Conservation (phyloP, 73 alveolate genomes). For the Tetrahymena thermophila region DNA sequence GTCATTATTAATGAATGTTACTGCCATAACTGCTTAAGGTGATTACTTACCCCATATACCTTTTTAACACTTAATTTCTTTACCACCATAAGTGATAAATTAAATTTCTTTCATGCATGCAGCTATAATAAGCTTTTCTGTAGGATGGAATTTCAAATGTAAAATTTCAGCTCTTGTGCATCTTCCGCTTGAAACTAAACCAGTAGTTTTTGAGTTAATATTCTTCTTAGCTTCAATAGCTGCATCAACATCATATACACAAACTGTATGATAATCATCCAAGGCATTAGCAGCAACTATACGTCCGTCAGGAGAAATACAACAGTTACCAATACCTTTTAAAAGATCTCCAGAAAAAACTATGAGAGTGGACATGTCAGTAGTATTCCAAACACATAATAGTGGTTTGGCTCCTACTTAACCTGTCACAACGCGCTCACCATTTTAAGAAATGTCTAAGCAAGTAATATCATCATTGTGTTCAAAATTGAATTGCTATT, state of each 20-base stretch:
- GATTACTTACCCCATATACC: constrained; percentile 55
- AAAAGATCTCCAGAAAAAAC: constrained; percentile 71
- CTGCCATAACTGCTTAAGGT: constrained; percentile 76
- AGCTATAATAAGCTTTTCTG: constrained; percentile 65
- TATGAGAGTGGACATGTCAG: constrained; percentile 75
- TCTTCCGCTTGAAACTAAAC: constrained; percentile 74
- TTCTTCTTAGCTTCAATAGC: constrained; percentile 58
- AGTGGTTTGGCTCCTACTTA: constrained; percentile 94
- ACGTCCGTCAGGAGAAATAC: constrained; percentile 91
- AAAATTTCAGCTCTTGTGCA: constrained; percentile 82
- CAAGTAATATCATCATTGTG: constrained; percentile 94
- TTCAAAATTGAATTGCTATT: constrained; percentile 74
- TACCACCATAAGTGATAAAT: constrained; percentile 63
- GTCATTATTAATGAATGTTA: constrained; percentile 69
- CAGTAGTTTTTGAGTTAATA: constrained; percentile 58
- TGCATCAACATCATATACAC: constrained; percentile 79
- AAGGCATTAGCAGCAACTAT: constrained; percentile 84
- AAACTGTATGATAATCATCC: constrained; percentile 94
- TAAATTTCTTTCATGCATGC: constrained; percentile 90
- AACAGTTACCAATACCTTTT: constrained; percentile 86
- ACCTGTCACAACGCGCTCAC: constrained; percentile 88
- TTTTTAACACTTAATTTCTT: constrained; percentile 63
- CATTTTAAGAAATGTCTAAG: constrained; percentile 82
- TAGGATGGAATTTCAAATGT: constrained; percentile 78
- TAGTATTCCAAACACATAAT: constrained; percentile 89